Percentiles rank a stretch among this genome's conserved stretches.
Conservation (phyloP, 2,329 filamentous ascomycete species). For the Arthrobotrys sphaeroides region DNA sequence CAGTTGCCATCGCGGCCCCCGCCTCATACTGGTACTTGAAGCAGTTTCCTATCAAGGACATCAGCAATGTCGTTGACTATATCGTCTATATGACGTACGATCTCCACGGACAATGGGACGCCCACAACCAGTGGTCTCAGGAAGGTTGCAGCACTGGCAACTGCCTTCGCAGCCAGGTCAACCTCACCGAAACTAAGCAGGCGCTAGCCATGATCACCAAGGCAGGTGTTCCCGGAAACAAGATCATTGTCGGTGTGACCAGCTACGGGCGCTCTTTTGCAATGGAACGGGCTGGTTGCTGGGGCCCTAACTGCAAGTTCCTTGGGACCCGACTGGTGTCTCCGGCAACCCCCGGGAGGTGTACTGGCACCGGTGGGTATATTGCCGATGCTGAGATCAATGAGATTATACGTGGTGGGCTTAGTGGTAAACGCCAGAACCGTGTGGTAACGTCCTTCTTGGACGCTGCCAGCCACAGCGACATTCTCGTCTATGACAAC, state of each 20-base stretch:
- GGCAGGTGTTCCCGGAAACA: constrained; percentile 60
- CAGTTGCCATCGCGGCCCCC: constrained; percentile 55
- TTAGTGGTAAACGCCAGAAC: constrained; percentile 7
- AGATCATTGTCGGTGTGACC: constrained; percentile 60
- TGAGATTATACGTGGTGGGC: constrained; percentile 58
- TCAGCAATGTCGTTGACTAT: constrained; percentile 58
- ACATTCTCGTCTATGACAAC: constrained; percentile 56
- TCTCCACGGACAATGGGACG: constrained; percentile 63
- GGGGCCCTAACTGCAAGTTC: constrained; percentile 59
- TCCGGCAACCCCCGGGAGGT: constrained; percentile 59
- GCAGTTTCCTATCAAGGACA: constrained; percentile 28
- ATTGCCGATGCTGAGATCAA: constrained; percentile 62
- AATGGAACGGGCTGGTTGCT: constrained; percentile 60
- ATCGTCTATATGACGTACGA: constrained; percentile 60
- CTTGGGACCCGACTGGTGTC: constrained; percentile 58
- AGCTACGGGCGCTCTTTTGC: constrained; percentile 61
- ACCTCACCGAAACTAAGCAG: constrained; percentile 59
- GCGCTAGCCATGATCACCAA: constrained; percentile 60
- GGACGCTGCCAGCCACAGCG: constrained; percentile 51
- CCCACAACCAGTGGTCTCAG: constrained; percentile 58
- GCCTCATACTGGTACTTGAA: constrained; percentile 41
- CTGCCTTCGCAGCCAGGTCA: constrained; percentile 61
- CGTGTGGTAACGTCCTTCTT: constrained; percentile 35
- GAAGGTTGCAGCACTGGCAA: constrained; percentile 60
- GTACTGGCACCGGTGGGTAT: constrained; percentile 62